A percentile compares a stretch with the other conserved stretches of the same genome.
These are phyloP conservation scores for Litchi chinensis DNA, from an alignment of 345 rosid species.

Conservation along the genomic window DNA sequence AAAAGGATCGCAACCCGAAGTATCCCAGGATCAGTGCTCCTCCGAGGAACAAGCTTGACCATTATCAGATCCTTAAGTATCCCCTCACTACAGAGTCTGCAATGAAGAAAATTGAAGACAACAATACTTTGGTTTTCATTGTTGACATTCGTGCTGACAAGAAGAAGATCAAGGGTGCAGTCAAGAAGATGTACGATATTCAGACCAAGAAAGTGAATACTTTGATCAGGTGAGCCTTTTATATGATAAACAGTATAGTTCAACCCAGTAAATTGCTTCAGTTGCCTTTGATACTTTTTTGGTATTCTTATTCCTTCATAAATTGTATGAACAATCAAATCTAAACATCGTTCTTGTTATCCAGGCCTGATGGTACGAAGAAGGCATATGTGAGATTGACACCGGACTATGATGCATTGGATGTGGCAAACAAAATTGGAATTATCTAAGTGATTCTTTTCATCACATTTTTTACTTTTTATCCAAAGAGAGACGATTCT, in stretches of 20 bases:
- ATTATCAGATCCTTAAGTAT: conserved; percentile 83
- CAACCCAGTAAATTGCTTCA: background rate
- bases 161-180: conserved; percentile 90
- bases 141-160: conserved; percentile 95
- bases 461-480: background rate
- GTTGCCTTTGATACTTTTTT: background rate
- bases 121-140: conserved; percentile 93
- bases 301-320: background rate
- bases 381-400: conserved; percentile 93
- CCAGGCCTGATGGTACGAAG: conserved; percentile 96
- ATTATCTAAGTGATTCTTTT: conserved; percentile 52
- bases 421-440: conserved; percentile 97
- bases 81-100: conserved; percentile 96
- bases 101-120: conserved; percentile 94
- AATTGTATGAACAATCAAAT: background rate
- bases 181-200: conserved; percentile 93
- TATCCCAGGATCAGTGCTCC: conserved; percentile 82
- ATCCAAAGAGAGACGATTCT: conserved; percentile 3
- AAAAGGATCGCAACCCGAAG: conserved; percentile 77
- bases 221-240: conserved; percentile 68
- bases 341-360: conserved; percentile 1
- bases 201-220: conserved; percentile 96
- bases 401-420: conserved; percentile 91
- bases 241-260: background rate
- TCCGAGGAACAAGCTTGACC: conserved; percentile 91